A percentile compares a stretch with the other conserved stretches of the same genome.
These are phyloP conservation scores for Trichoderma sp. DNA, from an alignment of 2,329 filamentous ascomycete genomes.

Conservation along the genomic window DNA sequence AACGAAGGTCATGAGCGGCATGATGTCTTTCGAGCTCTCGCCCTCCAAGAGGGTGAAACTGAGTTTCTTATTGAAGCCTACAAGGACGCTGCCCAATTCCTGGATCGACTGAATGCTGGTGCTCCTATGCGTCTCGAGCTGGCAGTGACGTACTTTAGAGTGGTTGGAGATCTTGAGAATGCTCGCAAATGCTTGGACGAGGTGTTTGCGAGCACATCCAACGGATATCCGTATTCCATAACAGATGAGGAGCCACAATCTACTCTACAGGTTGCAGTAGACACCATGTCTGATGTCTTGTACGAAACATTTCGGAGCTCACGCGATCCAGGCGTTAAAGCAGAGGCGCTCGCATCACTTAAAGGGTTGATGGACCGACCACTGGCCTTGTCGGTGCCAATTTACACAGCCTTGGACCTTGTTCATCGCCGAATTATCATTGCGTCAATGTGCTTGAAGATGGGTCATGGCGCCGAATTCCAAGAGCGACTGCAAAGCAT, in stretches of 20 bases:
- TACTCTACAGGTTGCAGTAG: conserved; percentile 26
- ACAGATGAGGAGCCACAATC: conserved; percentile 28
- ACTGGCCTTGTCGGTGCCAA: conserved; percentile 30
- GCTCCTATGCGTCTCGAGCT: conserved; percentile 31
- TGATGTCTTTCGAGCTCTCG: conserved; percentile 26
- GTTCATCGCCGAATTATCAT: conserved; percentile 26
- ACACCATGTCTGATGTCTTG: conserved; percentile 28
- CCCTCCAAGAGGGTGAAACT: conserved; percentile 27
- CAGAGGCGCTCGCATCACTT: conserved; percentile 26
- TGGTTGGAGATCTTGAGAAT: conserved; percentile 25
- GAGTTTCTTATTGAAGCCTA: conserved; percentile 32
- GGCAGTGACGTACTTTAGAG: conserved; percentile 27
- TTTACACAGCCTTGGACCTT: conserved; percentile 23
- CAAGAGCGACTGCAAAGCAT: conserved; percentile 30
- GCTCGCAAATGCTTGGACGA: conserved; percentile 30
- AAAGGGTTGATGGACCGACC: conserved; percentile 28
- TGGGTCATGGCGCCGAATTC: conserved; percentile 31
- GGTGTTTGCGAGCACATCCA: conserved; percentile 30
- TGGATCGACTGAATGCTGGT: conserved; percentile 34
- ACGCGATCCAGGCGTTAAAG: conserved; percentile 29
- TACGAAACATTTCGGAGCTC: conserved; percentile 31
- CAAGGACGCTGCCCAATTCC: conserved; percentile 30
- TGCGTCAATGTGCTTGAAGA: conserved; percentile 32
- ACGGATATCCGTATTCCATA: conserved; percentile 30
- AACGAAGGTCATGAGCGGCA: conserved; percentile 10